Percentiles rank a stretch among this genome's conserved stretches.
These are phyloP conservation scores for Penicillium sp. DNA, from an alignment of 2,329 filamentous ascomycete genomes.

Conservation along the genomic window DNA sequence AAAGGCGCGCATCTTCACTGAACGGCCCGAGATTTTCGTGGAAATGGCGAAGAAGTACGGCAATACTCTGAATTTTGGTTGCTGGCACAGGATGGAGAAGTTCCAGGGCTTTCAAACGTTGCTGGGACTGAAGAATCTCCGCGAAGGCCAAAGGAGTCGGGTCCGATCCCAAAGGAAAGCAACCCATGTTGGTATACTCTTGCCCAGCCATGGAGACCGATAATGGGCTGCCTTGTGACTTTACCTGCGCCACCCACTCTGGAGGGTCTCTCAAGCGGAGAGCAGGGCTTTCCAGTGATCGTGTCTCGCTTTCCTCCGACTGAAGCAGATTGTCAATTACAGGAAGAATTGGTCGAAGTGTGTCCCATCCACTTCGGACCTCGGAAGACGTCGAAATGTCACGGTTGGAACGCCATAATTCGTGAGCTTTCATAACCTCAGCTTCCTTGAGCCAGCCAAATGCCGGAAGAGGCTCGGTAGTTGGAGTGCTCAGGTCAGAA, in stretches of 20 bases:
- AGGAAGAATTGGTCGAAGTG: slow-evolving; percentile 31
- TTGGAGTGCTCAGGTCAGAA: slow-evolving; percentile 33
- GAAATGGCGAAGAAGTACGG: slow-evolving; percentile 33
- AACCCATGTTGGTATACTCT: slow-evolving; percentile 46
- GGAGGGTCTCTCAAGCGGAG: slow-evolving; percentile 31
- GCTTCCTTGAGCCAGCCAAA: slow-evolving; percentile 51
- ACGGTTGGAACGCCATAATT: slow-evolving; percentile 42
- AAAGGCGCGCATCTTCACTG: slow-evolving; percentile 23
- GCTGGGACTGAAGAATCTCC: slow-evolving; percentile 49
- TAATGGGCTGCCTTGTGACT: slow-evolving; percentile 37
- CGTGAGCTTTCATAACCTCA: slow-evolving; percentile 47
- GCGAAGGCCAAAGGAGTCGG: slow-evolving; percentile 44
- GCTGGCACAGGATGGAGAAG: slow-evolving; percentile 43
- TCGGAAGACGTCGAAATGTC: slow-evolving; percentile 22
- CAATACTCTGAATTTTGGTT: slow-evolving; percentile 38
- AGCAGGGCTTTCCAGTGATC: slow-evolving; percentile 6
- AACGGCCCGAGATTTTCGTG: slow-evolving; percentile 28
- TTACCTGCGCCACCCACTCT: slow-evolving; percentile 35
- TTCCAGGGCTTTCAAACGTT: slow-evolving; percentile 43
- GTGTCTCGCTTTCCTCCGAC: slow-evolving; percentile 24
- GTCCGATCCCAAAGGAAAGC: slow-evolving; percentile 51
- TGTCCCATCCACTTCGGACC: slow-evolving; percentile 28
- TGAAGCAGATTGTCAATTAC: slow-evolving; percentile 26
- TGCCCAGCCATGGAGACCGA: slow-evolving; percentile 41
- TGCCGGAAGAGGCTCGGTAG: slow-evolving; percentile 45